Evolutionary conservation across 805 yeast genomes (phyloP).

Genomic region (Clavispora fructus): DNA sequence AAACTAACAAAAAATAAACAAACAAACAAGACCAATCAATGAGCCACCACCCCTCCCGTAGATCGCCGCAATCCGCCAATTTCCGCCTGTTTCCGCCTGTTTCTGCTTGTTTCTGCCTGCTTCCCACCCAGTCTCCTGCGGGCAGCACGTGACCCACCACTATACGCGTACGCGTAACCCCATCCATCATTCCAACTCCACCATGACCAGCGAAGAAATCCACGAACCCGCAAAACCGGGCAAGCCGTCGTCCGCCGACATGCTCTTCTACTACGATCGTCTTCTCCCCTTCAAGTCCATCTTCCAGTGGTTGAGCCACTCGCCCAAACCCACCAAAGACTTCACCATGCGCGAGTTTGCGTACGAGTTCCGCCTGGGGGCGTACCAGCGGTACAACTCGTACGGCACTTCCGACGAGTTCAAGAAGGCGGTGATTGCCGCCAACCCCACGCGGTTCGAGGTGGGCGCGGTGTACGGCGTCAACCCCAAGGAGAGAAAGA

Average conservation of each 20-base stretch:
- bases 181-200: not conserved
- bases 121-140: too few species aligned
- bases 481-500: conserved; percentile 81
- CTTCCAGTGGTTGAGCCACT: conserved; percentile 88
- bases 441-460: conserved; percentile 88
- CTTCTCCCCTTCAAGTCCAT: conserved; percentile 72
- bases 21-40: too few species aligned
- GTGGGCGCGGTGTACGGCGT: conserved; percentile 88
- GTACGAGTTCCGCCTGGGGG: conserved; percentile 80
- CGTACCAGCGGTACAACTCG: conserved; percentile 85
- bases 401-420: conserved; percentile 64
- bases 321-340: conserved; percentile 67
- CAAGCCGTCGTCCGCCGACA: conserved; percentile 51
- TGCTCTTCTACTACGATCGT: conserved; percentile 65
- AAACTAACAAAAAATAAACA: too few species aligned
- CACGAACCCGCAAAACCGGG: not conserved
- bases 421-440: conserved; percentile 64
- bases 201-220: not conserved
- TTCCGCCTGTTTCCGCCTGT: too few species aligned
- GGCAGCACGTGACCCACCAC: too few species aligned
- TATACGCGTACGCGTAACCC: not conserved
- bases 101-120: too few species aligned
- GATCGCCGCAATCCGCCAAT: too few species aligned
- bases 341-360: conserved; percentile 92
- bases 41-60: too few species aligned